Conservation (phyloP, 495 filamentous ascomycete genomes). For the Astrothelium macrocarpum region DNA sequence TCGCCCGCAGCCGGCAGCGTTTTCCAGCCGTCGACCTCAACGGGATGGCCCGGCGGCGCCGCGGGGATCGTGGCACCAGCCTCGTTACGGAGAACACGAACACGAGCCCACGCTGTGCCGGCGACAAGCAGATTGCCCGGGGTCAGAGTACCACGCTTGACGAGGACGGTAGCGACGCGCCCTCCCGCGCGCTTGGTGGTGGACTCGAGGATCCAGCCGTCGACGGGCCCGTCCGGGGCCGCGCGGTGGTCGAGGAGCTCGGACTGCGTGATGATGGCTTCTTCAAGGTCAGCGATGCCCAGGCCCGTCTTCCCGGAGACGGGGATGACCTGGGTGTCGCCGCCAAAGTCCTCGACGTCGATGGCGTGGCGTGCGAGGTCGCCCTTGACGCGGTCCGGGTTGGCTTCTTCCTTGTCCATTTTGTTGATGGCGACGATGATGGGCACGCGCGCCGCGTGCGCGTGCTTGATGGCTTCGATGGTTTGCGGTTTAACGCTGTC, state of each 20-base stretch:
- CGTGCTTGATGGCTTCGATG: slow-evolving; percentile 91
- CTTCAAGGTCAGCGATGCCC: slow-evolving; percentile 87
- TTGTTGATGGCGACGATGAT: slow-evolving; percentile 99
- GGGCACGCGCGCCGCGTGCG: slow-evolving; percentile 78
- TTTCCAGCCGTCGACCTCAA: slow-evolving; percentile 90
- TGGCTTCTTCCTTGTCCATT: slow-evolving; percentile 75
- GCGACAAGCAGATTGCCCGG: slow-evolving; percentile 80
- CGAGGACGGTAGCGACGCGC: slow-evolving; percentile 78
- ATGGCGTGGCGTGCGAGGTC: slow-evolving; percentile 80
- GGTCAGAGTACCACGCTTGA: slow-evolving; percentile 76
- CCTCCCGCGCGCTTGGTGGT: slow-evolving; percentile 70
- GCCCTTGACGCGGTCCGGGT: slow-evolving; percentile 71
- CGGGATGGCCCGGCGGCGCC: slow-evolving; percentile 79
- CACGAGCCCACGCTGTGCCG: slow-evolving; percentile 72
- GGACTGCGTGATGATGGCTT: slow-evolving; percentile 69
- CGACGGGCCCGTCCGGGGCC: slow-evolving; percentile 62
- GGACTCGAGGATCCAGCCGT: slow-evolving; percentile 94
- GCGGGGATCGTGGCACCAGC: slow-evolving; percentile 59
- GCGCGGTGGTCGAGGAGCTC: slow-evolving; percentile 88
- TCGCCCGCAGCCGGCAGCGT: slow-evolving; percentile 86
- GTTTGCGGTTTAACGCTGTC: slow-evolving; percentile 98
- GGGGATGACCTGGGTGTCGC: slow-evolving; percentile 82
- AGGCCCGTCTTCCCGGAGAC: slow-evolving; percentile 91
- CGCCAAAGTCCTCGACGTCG: slow-evolving; percentile 90
- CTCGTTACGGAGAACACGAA: slow-evolving; percentile 77